These are phyloP conservation scores for Dactylellina parvicollis DNA, from an alignment of 2,329 filamentous ascomycete species.

Conservation along the genomic window DNA sequence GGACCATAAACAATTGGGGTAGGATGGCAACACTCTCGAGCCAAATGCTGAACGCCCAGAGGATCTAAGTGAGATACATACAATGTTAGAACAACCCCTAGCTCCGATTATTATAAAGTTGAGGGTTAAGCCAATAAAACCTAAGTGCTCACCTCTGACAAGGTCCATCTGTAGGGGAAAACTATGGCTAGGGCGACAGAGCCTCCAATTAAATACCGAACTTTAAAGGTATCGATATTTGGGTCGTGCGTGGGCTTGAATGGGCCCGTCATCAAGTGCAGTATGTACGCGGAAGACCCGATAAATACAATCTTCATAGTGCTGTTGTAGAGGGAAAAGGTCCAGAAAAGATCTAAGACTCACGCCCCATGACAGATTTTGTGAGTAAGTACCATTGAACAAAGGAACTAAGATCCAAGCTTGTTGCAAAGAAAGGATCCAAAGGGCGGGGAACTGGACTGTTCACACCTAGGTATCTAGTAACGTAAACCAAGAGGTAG, in stretches of 20 bases:
- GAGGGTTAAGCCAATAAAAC: slow-evolving; percentile 42
- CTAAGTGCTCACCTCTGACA: slow-evolving; percentile 68
- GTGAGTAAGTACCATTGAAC: slow-evolving; percentile 29
- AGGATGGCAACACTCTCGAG: slow-evolving; percentile 95
- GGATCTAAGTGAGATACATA: slow-evolving; percentile 69
- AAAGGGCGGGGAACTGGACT: no score
- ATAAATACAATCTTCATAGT: slow-evolving; percentile 97
- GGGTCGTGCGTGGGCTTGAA: slow-evolving; percentile 98
- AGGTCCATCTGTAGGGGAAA: slow-evolving; percentile 84
- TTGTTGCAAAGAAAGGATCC: not conserved
- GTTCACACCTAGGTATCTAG: slow-evolving; percentile 88
- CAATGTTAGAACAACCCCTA: slow-evolving; percentile 7
- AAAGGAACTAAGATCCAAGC: not conserved
- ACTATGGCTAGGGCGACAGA: slow-evolving; percentile 81
- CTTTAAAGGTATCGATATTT: slow-evolving; percentile 95
- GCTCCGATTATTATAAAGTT: not conserved
- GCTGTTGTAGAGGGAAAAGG: slow-evolving; percentile 87
- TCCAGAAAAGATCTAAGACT: slow-evolving; percentile 81
- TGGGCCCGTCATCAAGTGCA: slow-evolving; percentile 97
- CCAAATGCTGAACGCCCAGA: slow-evolving; percentile 99
- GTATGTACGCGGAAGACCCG: slow-evolving; percentile 85
- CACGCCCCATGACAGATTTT: slow-evolving; percentile 8
- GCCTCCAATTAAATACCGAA: slow-evolving; percentile 89
- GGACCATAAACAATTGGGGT: slow-evolving; percentile 97
- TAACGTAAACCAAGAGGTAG: slow-evolving; percentile 92